Percentiles rank a stretch among this genome's conserved stretches.
Conservation (phyloP, 108 stramenopile genomes). For the Stephanodiscus triporus region DNA sequence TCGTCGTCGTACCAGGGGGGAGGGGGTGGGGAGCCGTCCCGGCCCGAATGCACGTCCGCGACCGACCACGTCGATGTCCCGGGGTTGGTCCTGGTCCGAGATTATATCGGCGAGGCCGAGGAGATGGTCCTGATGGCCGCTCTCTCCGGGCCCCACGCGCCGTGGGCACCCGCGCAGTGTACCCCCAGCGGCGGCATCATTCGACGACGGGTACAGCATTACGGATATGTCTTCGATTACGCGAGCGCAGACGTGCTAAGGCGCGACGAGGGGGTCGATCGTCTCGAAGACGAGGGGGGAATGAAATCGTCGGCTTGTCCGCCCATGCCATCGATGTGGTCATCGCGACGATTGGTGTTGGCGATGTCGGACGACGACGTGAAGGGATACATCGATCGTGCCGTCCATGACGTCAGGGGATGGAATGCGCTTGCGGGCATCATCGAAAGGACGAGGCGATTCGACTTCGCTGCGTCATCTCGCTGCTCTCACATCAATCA, state of each 20-base stretch:
- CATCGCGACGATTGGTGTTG: conserved; percentile 3
- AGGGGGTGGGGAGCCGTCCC: conserved; percentile 56
- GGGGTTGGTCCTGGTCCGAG: conserved; percentile 61
- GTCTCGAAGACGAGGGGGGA: conserved; percentile 11
- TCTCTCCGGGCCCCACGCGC: conserved; percentile 81
- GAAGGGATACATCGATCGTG: conserved; percentile 36
- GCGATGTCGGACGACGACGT: conserved; percentile 47
- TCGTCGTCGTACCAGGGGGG: not conserved
- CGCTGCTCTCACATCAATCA: conserved; percentile 72
- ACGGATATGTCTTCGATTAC: conserved; percentile 94
- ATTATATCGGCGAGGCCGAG: conserved; percentile 62
- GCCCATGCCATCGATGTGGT: conserved; percentile 25
- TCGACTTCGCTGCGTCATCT: conserved; percentile 30
- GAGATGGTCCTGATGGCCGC: conserved; percentile 76
- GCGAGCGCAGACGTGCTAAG: conserved; percentile 84
- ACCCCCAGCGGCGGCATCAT: conserved; percentile 69
- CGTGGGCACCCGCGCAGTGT: conserved; percentile 81
- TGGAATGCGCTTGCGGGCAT: conserved; percentile 79
- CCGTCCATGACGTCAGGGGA: conserved; percentile 56
- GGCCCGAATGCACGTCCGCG: conserved; percentile 82
- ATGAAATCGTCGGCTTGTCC: conserved; percentile 20
- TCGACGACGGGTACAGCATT: conserved; percentile 84
- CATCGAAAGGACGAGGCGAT: conserved; percentile 64
- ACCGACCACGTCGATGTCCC: conserved; percentile 70
- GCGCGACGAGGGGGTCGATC: conserved; percentile 26